Base-by-base conservation (phyloP, 2,329 filamentous ascomycete species). In the Fusarium penzigii region DNA sequence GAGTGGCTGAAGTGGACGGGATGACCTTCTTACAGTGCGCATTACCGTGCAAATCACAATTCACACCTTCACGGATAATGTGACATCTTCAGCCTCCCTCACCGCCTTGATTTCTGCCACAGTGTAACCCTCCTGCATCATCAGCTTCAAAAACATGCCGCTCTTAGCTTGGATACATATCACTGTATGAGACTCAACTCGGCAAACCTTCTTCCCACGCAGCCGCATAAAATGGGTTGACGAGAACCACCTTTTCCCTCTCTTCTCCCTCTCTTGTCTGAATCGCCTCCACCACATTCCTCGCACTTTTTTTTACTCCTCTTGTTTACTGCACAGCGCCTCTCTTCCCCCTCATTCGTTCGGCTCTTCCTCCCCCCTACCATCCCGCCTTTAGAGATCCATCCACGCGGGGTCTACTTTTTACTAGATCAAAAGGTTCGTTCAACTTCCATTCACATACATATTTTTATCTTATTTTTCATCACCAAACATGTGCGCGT, bases 361-460 rank as follows among this genome's bases (percentile, higher is more conserved):
- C 50, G 50, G 57, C 52, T 50, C 56, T 57, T 53, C 55, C 58
- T 56, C 58, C 58, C 57, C 57, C 58, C 56, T 61, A 59, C 57
- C 57, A 57, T 59, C 46, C 57, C 57, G 57, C 57, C 57, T 59
- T 48, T 57, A 57, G 53, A 57, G 43, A 41, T 55, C 39, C 52
- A 39, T 52, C 17, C 39, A 58, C 55, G 42, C 48, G 51, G 57
- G 57, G 57, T 25, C 20, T 25, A 48, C 58, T 54, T 57, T 49
- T 44, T 11, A 12, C 32, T 14, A 36, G 32, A 36, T 17, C 48
- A 50, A 49, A 54, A 58, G 57, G 57, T 59, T 60, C 59, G 57
- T 59, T 46, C 29, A 36, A 53, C 49, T 58, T 53, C 29, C 40
- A n/a, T 48, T 29, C 40, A 40, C 25, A 39, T 46, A 29, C 44